A percentile compares a stretch with the other conserved stretches of the same genome.
Evolutionary conservation across 2,329 filamentous ascomycete species (phyloP).

Genomic region (Alternaria metachromatica): DNA sequence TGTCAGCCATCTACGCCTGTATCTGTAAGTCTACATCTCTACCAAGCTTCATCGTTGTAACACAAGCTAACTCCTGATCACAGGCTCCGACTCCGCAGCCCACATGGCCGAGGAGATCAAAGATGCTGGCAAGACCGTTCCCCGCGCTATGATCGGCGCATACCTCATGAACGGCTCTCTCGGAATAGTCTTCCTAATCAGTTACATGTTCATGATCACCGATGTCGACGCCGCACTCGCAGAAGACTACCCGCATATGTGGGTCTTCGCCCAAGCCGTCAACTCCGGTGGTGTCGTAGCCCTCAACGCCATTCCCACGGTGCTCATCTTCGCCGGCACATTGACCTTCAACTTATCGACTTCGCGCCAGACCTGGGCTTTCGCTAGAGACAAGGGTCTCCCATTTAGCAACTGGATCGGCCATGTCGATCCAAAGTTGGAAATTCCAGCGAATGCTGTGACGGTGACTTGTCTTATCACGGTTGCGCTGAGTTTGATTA

Average conservation of each 20-base stretch:
- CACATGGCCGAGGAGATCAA: conserved; percentile 55
- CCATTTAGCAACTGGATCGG: conserved; percentile 42
- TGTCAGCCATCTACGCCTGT: conserved; percentile 46
- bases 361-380: conserved; percentile 46
- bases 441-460: conserved; percentile 44
- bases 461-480: conserved; percentile 39
- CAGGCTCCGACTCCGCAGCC: conserved; percentile 50
- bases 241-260: conserved; percentile 46
- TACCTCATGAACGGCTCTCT: conserved; percentile 50
- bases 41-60: neutral
- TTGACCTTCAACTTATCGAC: conserved; percentile 41
- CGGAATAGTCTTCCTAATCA: conserved; percentile 44
- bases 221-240: conserved; percentile 37
- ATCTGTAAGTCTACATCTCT: conserved; percentile 34
- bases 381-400: conserved; percentile 45
- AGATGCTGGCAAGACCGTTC: conserved; percentile 50
- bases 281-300: conserved; percentile 35
- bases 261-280: conserved; percentile 41
- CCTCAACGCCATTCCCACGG: conserved; percentile 38
- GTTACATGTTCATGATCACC: conserved; percentile 45
- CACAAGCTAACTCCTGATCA: conserved; percentile 12
- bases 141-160: conserved; percentile 51
- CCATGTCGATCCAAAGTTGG: conserved; percentile 31
- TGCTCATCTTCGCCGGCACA: conserved; percentile 42
- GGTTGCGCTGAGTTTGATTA: conserved; percentile 40